Conservation (phyloP, 257 asterid genomes). For the Solanum sitiens region DNA sequence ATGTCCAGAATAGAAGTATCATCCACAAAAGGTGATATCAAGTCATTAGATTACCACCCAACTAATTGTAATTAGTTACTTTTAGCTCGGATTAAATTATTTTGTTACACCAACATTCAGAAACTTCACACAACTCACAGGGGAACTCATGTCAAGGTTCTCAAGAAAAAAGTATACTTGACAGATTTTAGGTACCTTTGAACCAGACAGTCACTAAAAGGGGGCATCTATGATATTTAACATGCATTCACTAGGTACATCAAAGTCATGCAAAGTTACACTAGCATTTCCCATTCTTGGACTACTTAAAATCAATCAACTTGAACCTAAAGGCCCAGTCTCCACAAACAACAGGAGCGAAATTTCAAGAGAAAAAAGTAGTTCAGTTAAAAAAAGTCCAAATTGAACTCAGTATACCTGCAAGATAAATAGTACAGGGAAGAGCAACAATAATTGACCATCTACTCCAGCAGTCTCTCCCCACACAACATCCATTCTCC, state of each 20-base stretch:
- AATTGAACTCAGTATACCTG: slow-evolving; percentile 39
- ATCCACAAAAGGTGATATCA: background rate
- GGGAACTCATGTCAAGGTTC: background rate
- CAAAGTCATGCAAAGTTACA: background rate
- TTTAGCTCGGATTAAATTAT: background rate
- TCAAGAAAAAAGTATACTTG: background rate
- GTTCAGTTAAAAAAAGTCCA: background rate
- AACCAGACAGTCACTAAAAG: background rate
- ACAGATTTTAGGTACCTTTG: background rate
- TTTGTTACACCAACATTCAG: background rate
- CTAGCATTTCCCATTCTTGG: background rate
- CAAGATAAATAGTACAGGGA: slow-evolving; percentile 62
- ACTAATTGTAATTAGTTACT: background rate
- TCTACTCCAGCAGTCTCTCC: slow-evolving; percentile 97
- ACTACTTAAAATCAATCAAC: background rate
- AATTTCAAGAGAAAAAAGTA: background rate
- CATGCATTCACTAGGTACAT: background rate
- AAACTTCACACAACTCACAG: background rate
- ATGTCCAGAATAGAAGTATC: background rate
- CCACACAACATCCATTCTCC: slow-evolving; percentile 98
- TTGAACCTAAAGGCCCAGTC: background rate
- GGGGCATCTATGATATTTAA: background rate
- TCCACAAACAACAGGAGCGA: background rate
- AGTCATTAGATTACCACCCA: background rate
- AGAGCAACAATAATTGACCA: slow-evolving; percentile 74